phyloP scores from a whole-genome alignment of 495 filamentous ascomycete genomes.

The Xylaria intraflava region DNA sequence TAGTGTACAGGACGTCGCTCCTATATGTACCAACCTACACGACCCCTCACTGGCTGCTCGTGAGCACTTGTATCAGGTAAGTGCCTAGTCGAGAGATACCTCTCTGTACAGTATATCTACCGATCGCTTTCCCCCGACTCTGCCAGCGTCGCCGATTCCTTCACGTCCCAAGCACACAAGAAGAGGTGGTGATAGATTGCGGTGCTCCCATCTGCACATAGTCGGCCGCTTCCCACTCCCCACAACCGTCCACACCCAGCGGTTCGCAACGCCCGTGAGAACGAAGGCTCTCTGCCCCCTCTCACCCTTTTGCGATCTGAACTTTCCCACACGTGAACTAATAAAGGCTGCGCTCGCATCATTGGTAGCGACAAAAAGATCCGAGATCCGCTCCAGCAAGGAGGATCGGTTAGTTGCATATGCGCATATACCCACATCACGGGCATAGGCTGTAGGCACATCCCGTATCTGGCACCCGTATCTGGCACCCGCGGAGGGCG shows the following conservation, averaged over 20 bases:
- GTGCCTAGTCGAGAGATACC: neutral
- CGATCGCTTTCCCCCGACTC: slow-evolving; percentile 7
- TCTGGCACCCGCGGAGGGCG: neutral
- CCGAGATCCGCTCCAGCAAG: too few relatives aligned
- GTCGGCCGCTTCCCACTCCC: neutral
- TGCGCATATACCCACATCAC: neutral
- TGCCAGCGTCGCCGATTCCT: neutral
- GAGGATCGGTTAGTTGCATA: slow-evolving; percentile 11
- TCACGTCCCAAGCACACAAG: slow-evolving; percentile 5
- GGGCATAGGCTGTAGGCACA: neutral
- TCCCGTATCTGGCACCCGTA: neutral
- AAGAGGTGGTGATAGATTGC: slow-evolving; percentile 7
- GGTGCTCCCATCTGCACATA: slow-evolving; percentile 2
- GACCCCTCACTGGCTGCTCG: slow-evolving; percentile 1
- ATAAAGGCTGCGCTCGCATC: neutral
- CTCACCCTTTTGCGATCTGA: neutral
- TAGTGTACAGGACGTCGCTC: too few relatives aligned
- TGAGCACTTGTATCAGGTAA: slow-evolving; percentile 3
- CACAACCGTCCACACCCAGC: neutral
- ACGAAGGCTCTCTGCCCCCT: neutral
- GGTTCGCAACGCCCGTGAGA: slow-evolving; percentile 2
- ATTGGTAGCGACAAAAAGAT: neutral
- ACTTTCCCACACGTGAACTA: neutral
- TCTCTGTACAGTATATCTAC: slow-evolving; percentile 14
- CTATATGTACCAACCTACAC: too few relatives aligned